Base-by-base conservation (phyloP, 352 stramenopile genomes). In the Globisporangium acanthophoron region DNA sequence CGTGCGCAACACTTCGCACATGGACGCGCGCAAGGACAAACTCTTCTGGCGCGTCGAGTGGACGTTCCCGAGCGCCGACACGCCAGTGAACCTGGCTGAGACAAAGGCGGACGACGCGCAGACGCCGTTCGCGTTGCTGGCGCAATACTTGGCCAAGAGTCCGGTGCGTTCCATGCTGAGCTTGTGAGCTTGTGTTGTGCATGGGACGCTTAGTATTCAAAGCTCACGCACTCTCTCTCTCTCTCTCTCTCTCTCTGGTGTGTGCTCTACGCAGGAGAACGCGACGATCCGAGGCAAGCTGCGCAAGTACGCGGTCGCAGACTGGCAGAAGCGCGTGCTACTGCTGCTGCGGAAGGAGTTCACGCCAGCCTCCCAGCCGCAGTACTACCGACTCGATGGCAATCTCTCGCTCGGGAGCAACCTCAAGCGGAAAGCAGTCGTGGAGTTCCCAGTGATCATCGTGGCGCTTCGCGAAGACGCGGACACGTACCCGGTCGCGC, bases 41-140 rank as follows among this genome's bases (percentile, higher is more conserved):
- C 55, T 94, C 37, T 88, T 66, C 44, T 94, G 85, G 85, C 78
- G 85, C 16, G 52, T 94, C n/a, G 85, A 94, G 51, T 90, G 84
- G 79, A 31, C 48, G 9, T 94, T 94, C 57, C 74, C 80, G 21
- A 78, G 61, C 37, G 69, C 77, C 0, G 69, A 87, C 16, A 67
- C 79, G 1, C 29, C 69, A 0, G 65, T 88, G 37, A 84, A 55
- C 39, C 69, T 87, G 11, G 55, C 62, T 9, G 82, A 94, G 56
- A 53, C 78, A 20, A 70, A 69, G 31, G 84, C 75, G 20, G 65
- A 69, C 52, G 85, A 94, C 31, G 57, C 62, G 0, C 45, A 70
- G 13, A 90, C 82, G 6, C 72, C 78, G 5, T 85, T 86, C 43
- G 67, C 70, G 29, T 51, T 94, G 46, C 67, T 94, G 8, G 66